Base-by-base conservation (phyloP, 2,329 filamentous ascomycete genomes). In the Nemania serpens region DNA sequence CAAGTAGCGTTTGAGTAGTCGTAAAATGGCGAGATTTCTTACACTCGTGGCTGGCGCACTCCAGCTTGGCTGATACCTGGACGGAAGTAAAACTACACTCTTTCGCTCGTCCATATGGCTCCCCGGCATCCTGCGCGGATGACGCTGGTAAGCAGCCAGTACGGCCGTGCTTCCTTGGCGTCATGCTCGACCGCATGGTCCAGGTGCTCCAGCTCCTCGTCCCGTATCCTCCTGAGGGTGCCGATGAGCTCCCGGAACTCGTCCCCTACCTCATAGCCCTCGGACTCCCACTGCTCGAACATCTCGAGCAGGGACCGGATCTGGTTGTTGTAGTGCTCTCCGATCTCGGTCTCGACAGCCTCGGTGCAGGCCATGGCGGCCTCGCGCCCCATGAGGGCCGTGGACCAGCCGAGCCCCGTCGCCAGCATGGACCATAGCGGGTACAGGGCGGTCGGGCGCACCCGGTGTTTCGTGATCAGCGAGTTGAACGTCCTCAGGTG, bases 301-400 rank as follows among this genome's bases (percentile, higher is more conserved):
- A 96, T 97, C 64, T 90, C 88, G 41, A 98, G 76, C 69, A 99
- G 78, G 55, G 86, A 84, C 25, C 91, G 82, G 43, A 99, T 92
- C 78, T 99, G 95, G 66, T 88, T 87, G 74, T 98, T 98, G 75
- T 99, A 99, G 78, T 99, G 95, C 29, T 87, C 87, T 2, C 95
- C 95, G 65, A 99, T 99, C 80, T 98, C 95, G 6, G 94, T 99
- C 82, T 99, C 95, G 1, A 99, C 94, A 1, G 95, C 95, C 77
- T 99, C 95, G 0, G 95, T 98, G 75, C 95, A 99, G 12, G 95
- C 95, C 95, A 99, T 99, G 37, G 95, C 94, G 1, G 94, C 93
- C 77, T 98, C 93, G 50, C 92, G 86, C 0, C 95, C 93, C 83
- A 99, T 84, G 43, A 95, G 78, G 0, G 91, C 95, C 0, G 95